phyloP scores from a whole-genome alignment of 305 asterid genomes.

The Withania somnifera region DNA sequence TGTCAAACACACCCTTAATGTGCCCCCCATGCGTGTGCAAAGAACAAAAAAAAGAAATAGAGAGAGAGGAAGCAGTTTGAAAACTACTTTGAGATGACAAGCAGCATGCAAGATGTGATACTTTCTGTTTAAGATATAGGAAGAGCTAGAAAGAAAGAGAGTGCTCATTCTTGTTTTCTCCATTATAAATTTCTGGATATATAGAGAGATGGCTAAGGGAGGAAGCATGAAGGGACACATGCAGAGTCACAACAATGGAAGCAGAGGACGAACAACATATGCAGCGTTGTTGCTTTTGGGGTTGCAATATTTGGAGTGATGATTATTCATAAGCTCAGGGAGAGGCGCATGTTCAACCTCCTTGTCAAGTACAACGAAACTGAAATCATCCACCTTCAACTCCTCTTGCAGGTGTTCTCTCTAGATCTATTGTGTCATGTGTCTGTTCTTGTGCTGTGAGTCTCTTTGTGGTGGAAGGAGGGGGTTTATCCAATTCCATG shows the following conservation, averaged over 20 bases:
- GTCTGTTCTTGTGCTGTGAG: too few species aligned
- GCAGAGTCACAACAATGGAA: constrained; percentile 11
- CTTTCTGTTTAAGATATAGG: neutral
- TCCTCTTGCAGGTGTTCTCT: constrained; percentile 44
- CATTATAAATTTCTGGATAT: neutral
- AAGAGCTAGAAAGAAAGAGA: constrained; percentile 7
- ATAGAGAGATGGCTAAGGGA: constrained; percentile 21
- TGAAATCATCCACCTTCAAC: constrained; percentile 38
- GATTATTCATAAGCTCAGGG: constrained; percentile 44
- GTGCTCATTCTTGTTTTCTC: neutral
- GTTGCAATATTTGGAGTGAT: constrained; percentile 41
- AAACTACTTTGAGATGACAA: constrained; percentile 39
- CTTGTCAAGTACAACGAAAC: constrained; percentile 33
- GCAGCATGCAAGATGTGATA: constrained; percentile 25
- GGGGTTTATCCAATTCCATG: neutral
- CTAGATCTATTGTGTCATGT: neutral
- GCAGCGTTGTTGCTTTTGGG: constrained; percentile 39
- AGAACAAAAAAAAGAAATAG: constrained; percentile 8
- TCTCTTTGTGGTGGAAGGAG: neutral
- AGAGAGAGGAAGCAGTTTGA: constrained; percentile 23
- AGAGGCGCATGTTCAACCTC: constrained; percentile 33
- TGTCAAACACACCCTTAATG: neutral
- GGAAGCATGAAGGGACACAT: constrained; percentile 31
- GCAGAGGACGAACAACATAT: constrained; percentile 24
- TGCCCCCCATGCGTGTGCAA: neutral